Evolutionary conservation across 805 yeast genomes (phyloP), one percentile per base, ranked within the genome.

Genomic region (Debaryomyces hansenii): DNA sequence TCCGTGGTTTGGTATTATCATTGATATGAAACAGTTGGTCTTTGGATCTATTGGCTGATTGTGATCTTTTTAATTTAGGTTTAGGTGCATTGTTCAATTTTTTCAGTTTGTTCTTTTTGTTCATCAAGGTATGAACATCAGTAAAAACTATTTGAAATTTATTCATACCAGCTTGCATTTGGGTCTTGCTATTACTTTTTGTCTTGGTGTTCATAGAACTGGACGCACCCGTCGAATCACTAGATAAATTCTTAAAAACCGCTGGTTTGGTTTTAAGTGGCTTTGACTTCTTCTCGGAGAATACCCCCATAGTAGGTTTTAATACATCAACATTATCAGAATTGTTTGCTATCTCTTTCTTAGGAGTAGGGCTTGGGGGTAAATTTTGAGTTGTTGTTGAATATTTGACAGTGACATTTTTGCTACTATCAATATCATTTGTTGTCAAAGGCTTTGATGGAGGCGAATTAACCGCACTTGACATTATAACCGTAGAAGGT

Each of bases 131-230:
- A 34, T 60, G 60, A 2, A 73, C 69, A 52, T 74, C 79, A 4
- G 77, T 63, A 42, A 75, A 66, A 2, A 74, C 74, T 47, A 75
- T 74, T 55, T 75, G 79, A 54, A 75, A 75, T 55, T 71, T 71
- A 53, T 70, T 70, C 66, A 71, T 64, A 11, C 74, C 73, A 10
- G 70, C 66, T 53, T 68, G 66, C 67, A 64, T 65, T 40, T 66
- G 64, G 2, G 62, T 52, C 44, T 57, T 62, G 41, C 57, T 60
- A 9, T 41, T 44, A 8, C 32, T 36, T 27, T 49, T 49, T 12
- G 40, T 14, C 16, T 37, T 37, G 20, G 20, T n/a, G 15, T 21
- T 21, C 4, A 18, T 28, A 14, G 33, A 20, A 21, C 34, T 44
- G 7, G 54, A 31, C 12, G 27, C 5, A 28, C 14, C 20, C 16